A percentile compares a stretch with the other conserved stretches of the same genome.
Evolutionary conservation across 441 rosid species (phyloP).

Genomic region (Flueggea neowawraea): DNA sequence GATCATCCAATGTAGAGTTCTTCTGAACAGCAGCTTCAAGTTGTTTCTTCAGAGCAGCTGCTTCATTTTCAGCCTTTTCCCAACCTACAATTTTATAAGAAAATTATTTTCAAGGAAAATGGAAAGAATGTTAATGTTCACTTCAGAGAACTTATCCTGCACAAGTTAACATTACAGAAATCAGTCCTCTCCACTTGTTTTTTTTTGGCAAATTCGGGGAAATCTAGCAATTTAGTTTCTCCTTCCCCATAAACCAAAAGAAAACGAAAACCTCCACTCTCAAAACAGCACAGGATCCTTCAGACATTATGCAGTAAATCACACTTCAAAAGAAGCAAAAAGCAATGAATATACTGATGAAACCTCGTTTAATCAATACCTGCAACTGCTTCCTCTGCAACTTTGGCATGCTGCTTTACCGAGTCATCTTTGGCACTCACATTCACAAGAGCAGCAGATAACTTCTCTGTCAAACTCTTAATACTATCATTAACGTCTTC

Average conservation of each 20-base stretch:
- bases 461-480: constrained; percentile 55
- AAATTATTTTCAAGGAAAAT: background rate
- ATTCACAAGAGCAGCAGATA: constrained; percentile 85
- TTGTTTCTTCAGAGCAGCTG: constrained; percentile 56
- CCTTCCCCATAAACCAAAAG: no score
- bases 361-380: constrained; percentile 33
- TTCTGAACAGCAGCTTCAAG: constrained; percentile 52
- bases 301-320: no score
- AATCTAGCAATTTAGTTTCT: background rate
- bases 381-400: constrained; percentile 98
- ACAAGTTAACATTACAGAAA: background rate
- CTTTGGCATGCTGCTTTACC: constrained; percentile 91
- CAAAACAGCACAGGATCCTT: no score
- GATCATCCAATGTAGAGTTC: constrained; percentile 56
- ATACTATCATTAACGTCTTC: constrained; percentile 38
- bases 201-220: background rate
- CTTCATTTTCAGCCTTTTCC: constrained; percentile 95
- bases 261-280: no score
- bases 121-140: background rate
- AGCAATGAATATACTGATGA: no score
- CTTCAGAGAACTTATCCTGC: background rate
- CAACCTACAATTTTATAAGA: constrained; percentile 49
- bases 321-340: no score
- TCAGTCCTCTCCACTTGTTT: background rate
- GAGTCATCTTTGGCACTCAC: constrained; percentile 87